Evolutionary conservation across 2,329 filamentous ascomycete species (phyloP), one percentile per base, ranked within the genome.

Genomic region (Colletotrichum sp.): DNA sequence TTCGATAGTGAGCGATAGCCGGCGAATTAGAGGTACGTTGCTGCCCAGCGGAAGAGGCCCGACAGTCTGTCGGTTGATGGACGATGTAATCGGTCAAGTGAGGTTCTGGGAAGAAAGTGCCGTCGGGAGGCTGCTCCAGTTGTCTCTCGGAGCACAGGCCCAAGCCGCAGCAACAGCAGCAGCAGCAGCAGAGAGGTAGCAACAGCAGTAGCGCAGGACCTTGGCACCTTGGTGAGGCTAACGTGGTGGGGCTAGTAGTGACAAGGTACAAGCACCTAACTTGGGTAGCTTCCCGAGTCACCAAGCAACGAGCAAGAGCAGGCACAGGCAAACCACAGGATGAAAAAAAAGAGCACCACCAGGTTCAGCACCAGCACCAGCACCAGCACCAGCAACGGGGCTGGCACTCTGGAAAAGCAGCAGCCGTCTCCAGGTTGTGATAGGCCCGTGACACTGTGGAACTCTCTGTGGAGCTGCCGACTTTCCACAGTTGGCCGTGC

Each of bases 61-160:
- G 74, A 68, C 63, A 55, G 39, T 71, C 66, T 60, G 74, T 74
- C 71, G 71, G 60, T 66, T 57, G 72, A 75, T 71, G 74, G 66
- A 55, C 66, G 74, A 75, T 48, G 48, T 64, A 61, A 71, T 76
- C 74, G 71, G 71, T 74, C 70, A 76, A 75, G 25, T 61, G 74
- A 76, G 36, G 71, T 65, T 73, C 71, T 76, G 71, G 64, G 74
- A 76, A 69, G 74, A 76, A 74, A 69, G 70, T 34, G 59, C 44
- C n/a, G 44, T 69, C 71, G 71, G 74, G 64, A 74, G 72, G 72
- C 63, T 74, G 65, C 74, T 69, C 64, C 71, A 74, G 73, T 72
- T 76, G 74, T 73, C 65, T 76, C 74, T 67, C 34, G 59, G 71
- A 76, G 74, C 74, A 76, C 65, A 65, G 74, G 74, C 72, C 66